These are phyloP conservation scores for Neoboletus brunneissimus DNA, from an alignment of 768 basidiomycete genomes.

Conservation along the genomic window DNA sequence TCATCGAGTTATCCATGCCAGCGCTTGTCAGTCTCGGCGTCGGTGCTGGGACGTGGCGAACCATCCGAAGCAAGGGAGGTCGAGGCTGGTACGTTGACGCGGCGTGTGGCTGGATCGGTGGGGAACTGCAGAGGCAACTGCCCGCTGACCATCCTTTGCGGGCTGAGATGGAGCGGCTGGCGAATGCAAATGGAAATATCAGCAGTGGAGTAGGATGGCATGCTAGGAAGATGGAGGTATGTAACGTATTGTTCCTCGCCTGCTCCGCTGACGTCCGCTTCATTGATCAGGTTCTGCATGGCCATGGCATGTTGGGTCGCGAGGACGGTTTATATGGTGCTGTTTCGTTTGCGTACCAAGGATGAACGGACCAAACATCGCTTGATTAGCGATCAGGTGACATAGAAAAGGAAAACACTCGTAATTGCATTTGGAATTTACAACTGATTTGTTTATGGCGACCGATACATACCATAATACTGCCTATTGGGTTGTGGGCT, in stretches of 20 bases:
- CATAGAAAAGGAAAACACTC: neutral
- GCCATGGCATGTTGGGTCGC: constrained; percentile 85
- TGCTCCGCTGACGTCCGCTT: constrained; percentile 1
- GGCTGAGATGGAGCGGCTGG: constrained; percentile 65
- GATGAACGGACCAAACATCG: constrained; percentile 37
- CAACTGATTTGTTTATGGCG: neutral
- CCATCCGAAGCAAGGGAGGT: constrained; percentile 88
- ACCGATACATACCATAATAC: neutral
- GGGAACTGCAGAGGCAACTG: constrained; percentile 58
- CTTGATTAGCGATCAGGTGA: neutral
- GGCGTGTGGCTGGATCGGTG: constrained; percentile 72
- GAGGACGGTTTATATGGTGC: constrained; percentile 95
- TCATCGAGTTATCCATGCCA: constrained; percentile 78
- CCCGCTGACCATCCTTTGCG: constrained; percentile 63
- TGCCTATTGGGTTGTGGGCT: neutral
- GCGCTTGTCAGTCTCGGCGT: constrained; percentile 71
- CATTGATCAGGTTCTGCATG: constrained; percentile 65
- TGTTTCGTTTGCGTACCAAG: constrained; percentile 92
- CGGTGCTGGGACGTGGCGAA: constrained; percentile 84
- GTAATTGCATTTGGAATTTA: neutral
- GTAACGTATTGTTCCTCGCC: constrained; percentile 26
- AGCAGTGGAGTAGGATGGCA: constrained; percentile 93
- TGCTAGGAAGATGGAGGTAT: constrained; percentile 92
- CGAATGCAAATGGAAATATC: constrained; percentile 85
- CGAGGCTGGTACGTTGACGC: constrained; percentile 95